Evolutionary conservation across 768 basidiomycete species (phyloP), one percentile per base, ranked within the genome.

Genomic region (Termitomyces sp.): DNA sequence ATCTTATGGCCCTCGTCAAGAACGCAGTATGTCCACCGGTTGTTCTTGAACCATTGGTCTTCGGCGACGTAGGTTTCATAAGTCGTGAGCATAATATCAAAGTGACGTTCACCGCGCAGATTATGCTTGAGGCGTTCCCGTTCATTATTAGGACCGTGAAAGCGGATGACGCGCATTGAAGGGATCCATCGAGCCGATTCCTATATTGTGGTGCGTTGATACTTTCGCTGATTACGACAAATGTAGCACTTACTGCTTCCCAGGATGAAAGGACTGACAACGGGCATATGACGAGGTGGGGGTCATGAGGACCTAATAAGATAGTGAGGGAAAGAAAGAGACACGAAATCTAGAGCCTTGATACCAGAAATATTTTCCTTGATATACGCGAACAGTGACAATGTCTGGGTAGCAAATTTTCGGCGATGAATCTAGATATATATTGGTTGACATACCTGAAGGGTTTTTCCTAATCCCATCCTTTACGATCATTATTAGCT

Each of bases 221-320:
- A 36, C 44, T 16, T 20, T 46, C 3, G 30, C 18, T 16, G 12
- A 52, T 26, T 26, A 47, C 26, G 36, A 50, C n/a, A 12, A 23
- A 16, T 18, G 9, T 47, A 32, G 40, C 33, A 63, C 73, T 58
- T 63, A 82, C 83, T 51, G 75, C 68, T 67, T 82, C 72, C 85
- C 85, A 87, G 6, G 84, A 79, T 0, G 81, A 78, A 23, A 87
- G 71, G 38, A 87, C 85, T 8, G 87, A 88, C 3, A 91, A 77
- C 0, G 89, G 89, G 66, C 88, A 90, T 55, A 90, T 79, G 49
- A 91, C 80, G 30, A 91, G 79, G 70, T 89, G 87, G 10, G 88
- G 86, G 36, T 84, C 83, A 26, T 69, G 70, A n/a, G 58, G 63
- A 9, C 72, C 79, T 80, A 28, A 33, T 26, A 16, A 44, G 28